A percentile compares a stretch with the other conserved stretches of the same genome.
These are phyloP conservation scores for Phylloporus arenicola DNA, from an alignment of 768 basidiomycete species.

Conservation along the genomic window DNA sequence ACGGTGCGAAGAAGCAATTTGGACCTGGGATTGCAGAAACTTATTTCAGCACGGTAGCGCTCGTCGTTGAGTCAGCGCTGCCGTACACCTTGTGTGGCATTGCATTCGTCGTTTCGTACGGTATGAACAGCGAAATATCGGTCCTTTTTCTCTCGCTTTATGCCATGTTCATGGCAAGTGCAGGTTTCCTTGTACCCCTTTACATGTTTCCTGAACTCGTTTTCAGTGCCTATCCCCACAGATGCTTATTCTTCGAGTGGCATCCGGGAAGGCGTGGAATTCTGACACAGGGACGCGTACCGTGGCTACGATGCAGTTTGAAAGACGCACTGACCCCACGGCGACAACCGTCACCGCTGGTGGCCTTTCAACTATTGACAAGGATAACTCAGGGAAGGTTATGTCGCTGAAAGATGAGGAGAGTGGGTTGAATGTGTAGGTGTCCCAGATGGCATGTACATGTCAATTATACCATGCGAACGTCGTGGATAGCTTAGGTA, in stretches of 20 bases:
- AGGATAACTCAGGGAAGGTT: not conserved
- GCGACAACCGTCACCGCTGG: not conserved
- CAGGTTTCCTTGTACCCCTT: not conserved
- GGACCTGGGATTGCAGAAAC: not conserved
- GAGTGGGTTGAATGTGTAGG: not conserved
- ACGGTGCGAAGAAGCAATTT: not conserved
- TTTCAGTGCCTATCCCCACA: slow-evolving; percentile 11
- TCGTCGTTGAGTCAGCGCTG: slow-evolving; percentile 14
- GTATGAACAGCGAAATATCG: slow-evolving; percentile 4
- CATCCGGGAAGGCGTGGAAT: slow-evolving; percentile 8
- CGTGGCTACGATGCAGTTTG: not conserved
- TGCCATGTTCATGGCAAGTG: slow-evolving; percentile 10
- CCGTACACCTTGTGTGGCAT: slow-evolving; percentile 12
- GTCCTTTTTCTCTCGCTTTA: slow-evolving; percentile 13
- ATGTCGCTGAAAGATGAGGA: not conserved
- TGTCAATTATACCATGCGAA: not conserved
- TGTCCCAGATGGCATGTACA: not conserved
- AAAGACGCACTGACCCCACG: not conserved
- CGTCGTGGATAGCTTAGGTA: not conserved
- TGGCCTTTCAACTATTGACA: not conserved
- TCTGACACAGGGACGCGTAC: not conserved
- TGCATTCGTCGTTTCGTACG: slow-evolving; percentile 9
- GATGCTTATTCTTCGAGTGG: slow-evolving; percentile 15
- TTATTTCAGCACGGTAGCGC: slow-evolving; percentile 4
- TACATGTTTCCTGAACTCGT: not conserved